phyloP scores from a whole-genome alignment of 208 protist species.

The Herpetomonas tarakana region DNA sequence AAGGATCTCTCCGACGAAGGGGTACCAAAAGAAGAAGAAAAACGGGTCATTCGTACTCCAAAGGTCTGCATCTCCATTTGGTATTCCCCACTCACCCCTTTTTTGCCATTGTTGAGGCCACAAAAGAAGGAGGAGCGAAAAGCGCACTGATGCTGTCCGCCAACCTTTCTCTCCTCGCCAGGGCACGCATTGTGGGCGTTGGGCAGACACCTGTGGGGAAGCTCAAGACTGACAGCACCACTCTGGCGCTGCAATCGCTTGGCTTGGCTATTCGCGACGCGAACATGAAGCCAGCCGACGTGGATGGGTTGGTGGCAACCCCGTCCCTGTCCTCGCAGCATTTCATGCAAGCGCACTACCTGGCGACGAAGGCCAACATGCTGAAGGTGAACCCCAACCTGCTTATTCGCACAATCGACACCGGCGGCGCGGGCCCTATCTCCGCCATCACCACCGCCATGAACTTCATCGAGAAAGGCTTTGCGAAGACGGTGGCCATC shows the following conservation, averaged over 20 bases:
- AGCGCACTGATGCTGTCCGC: background rate
- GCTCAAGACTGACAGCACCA: slow-evolving; percentile 30
- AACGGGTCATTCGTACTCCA: too few species aligned
- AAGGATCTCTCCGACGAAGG: too few species aligned
- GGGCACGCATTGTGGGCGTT: slow-evolving; percentile 47
- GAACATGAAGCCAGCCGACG: slow-evolving; percentile 37
- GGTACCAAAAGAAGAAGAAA: too few species aligned
- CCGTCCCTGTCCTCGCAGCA: slow-evolving; percentile 68
- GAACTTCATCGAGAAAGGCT: slow-evolving; percentile 36
- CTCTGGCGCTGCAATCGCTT: slow-evolving; percentile 44
- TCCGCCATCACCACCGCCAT: slow-evolving; percentile 41
- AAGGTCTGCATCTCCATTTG: too few species aligned
- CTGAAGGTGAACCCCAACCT: slow-evolving; percentile 28
- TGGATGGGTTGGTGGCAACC: slow-evolving; percentile 71
- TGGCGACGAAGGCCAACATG: slow-evolving; percentile 47
- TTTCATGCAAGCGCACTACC: slow-evolving; percentile 76
- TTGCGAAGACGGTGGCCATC: slow-evolving; percentile 41
- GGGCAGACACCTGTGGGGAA: slow-evolving; percentile 51
- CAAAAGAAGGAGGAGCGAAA: too few species aligned
- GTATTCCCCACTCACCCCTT: too few species aligned
- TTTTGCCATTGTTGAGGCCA: too few species aligned
- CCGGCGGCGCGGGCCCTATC: slow-evolving; percentile 67
- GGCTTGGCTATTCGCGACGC: slow-evolving; percentile 43
- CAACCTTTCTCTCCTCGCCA: background rate
- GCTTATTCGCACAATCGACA: slow-evolving; percentile 62